Conservation (phyloP, 257 asterid genomes). For the Solanum chiquidenum region DNA sequence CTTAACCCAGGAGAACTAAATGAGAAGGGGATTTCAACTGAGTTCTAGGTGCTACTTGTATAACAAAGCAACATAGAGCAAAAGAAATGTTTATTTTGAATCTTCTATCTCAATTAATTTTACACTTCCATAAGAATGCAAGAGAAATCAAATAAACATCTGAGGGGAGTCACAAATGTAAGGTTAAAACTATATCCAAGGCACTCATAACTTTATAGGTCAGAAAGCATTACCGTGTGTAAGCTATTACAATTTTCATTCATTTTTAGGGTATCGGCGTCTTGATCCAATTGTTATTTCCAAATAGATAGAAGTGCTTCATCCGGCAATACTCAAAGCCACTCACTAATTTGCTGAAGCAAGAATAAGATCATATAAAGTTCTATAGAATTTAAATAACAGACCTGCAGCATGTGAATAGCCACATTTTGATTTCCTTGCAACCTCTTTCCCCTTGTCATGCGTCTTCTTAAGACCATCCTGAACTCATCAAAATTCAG, state of each 20-base stretch:
- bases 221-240: slow-evolving; percentile 43
- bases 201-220: neutral
- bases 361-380: neutral
- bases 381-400: neutral
- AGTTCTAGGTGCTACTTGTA: no score
- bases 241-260: slow-evolving; percentile 61
- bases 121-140: no score
- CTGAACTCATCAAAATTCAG: slow-evolving; percentile 29
- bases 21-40: no score
- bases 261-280: slow-evolving; percentile 59
- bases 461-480: slow-evolving; percentile 64
- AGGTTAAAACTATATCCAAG: no score
- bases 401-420: slow-evolving; percentile 73
- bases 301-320: slow-evolving; percentile 64
- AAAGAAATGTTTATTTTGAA: no score
- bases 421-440: slow-evolving; percentile 69
- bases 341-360: neutral
- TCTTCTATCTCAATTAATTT: no score
- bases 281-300: slow-evolving; percentile 75
- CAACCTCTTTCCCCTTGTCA: slow-evolving; percentile 62
- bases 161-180: no score
- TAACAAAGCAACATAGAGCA: no score
- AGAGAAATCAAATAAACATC: no score
- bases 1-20: no score
- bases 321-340: slow-evolving; percentile 37